These are phyloP conservation scores for Mucor velutinosus DNA, from an alignment of 371 early-diverging fungal genomes.

Conservation along the genomic window DNA sequence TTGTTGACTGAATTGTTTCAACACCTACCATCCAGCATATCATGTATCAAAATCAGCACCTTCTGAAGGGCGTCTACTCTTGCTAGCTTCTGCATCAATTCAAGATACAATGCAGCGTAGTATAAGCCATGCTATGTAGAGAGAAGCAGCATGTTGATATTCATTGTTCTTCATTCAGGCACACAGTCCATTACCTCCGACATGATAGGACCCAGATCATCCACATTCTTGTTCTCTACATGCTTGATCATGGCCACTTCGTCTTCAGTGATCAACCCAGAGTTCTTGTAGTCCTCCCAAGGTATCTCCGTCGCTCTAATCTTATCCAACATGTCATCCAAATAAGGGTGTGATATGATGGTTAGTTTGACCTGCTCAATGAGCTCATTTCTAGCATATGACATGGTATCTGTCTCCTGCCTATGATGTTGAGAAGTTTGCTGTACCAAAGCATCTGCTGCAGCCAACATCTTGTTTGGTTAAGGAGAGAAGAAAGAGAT, in stretches of 20 bases:
- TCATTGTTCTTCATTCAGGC: not conserved
- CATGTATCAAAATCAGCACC: slow-evolving; percentile 86
- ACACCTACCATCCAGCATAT: slow-evolving; percentile 71
- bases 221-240: slow-evolving; percentile 52
- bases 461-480: slow-evolving; percentile 6
- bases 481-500: not conserved
- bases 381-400: slow-evolving; percentile 17
- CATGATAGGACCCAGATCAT: slow-evolving; percentile 47
- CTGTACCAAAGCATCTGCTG: not conserved
- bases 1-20: not conserved
- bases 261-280: slow-evolving; percentile 72
- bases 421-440: not conserved
- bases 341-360: slow-evolving; percentile 77
- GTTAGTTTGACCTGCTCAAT: slow-evolving; percentile 57
- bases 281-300: slow-evolving; percentile 63
- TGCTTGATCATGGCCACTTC: slow-evolving; percentile 74
- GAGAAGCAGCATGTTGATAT: not conserved
- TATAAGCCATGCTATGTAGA: slow-evolving; percentile 40
- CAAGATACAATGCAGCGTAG: slow-evolving; percentile 68
- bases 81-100: slow-evolving; percentile 77
- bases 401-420: slow-evolving; percentile 13
- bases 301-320: slow-evolving; percentile 79
- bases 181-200: slow-evolving; percentile 42
- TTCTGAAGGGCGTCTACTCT: slow-evolving; percentile 90
- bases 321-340: slow-evolving; percentile 73